Evolutionary conservation across 1,139 yeast species (phyloP), one percentile per base, ranked within the genome.

Genomic region (Zhuliangozyma parablackwelliae): DNA sequence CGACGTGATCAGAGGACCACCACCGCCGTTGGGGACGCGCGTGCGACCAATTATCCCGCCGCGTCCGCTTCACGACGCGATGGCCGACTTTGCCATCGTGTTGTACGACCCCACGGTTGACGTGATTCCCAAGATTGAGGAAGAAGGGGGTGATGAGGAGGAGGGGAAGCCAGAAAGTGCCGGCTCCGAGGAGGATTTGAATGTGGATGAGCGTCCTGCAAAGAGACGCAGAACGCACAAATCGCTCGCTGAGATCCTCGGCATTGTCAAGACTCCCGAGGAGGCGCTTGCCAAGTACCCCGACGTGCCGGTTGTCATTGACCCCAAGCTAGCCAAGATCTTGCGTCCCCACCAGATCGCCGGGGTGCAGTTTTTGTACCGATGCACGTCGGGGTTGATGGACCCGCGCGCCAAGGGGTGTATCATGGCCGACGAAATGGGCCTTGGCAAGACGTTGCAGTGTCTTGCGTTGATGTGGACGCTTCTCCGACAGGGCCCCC

Each of bases 381-480:
- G 92, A 41, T 90, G 97, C 59, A 88, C 95, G 1, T 76, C 97
- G 0, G 98, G 99, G 0, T 63, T 90, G 31, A 74, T 88, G 23
- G 95, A 89, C 53, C 78, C 89, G 2, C 72, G 81, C 30, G 97
- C 97, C 0, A 80, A 83, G 54, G 99, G 99, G 1, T 92, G 98
- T 56, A 94, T 92, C 38, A 92, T 92, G 98, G 99, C 99, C 0
- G 99, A 92, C 65, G 99, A 89, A 63, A 92, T 92, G 98, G 98
- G 98, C 2, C 70, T 92, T 32, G 98, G 98, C 21, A 92, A 92
- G 56, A 92, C 99, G 0, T 69, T 92, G 31, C 99, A 92, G 59
- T 94, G 98, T 57, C 74, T 92, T 32, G 74, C 97, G 0, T 69
- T 92, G 31, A 75, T 92, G 87, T 92, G 98, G 98, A 92, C 98